These are phyloP conservation scores for Phyllachora maydis DNA, from an alignment of 2,329 filamentous ascomycete species.

Conservation along the genomic window DNA sequence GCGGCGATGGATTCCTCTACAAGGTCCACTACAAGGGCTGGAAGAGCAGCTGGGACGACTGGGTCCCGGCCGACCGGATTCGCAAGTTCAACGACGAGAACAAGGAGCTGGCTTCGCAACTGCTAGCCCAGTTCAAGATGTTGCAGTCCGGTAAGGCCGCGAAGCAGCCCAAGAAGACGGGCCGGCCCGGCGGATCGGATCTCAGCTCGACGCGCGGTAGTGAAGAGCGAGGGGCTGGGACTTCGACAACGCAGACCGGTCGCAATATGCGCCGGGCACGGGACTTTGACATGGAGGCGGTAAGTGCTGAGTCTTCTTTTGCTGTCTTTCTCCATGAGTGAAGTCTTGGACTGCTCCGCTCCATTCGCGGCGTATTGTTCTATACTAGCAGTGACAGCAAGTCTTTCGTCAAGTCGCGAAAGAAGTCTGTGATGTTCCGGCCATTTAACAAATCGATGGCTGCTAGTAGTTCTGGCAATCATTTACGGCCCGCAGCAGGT, in stretches of 20 bases:
- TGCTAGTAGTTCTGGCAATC: no score
- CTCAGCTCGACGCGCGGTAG: slow-evolving; percentile 49
- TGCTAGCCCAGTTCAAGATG: slow-evolving; percentile 46
- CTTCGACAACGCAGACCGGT: slow-evolving; percentile 35
- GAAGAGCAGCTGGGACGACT: slow-evolving; percentile 99
- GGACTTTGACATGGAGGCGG: slow-evolving; percentile 69
- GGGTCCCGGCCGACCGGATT: slow-evolving; percentile 84
- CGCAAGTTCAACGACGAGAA: slow-evolving; percentile 92
- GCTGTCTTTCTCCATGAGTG: no score
- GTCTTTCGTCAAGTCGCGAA: no score
- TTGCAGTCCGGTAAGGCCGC: slow-evolving; percentile 23
- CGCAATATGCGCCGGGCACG: slow-evolving; percentile 56
- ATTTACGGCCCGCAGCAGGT: no score
- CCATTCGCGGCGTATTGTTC: no score
- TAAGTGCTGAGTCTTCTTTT: slow-evolving; percentile 21
- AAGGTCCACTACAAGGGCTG: slow-evolving; percentile 97
- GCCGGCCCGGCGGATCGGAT: slow-evolving; percentile 25
- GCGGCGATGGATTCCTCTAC: no score
- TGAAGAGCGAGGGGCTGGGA: slow-evolving; percentile 45
- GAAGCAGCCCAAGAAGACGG: slow-evolving; percentile 37
- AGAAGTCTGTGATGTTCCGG: no score
- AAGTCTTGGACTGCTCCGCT: no score
- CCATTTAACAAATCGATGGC: no score
- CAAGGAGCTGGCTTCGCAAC: slow-evolving; percentile 62
- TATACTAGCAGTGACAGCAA: no score